A percentile compares a stretch with the other conserved stretches of the same genome.
These are phyloP conservation scores for Monosporascus sp. DNA, from an alignment of 2,329 filamentous ascomycete species.

Conservation along the genomic window DNA sequence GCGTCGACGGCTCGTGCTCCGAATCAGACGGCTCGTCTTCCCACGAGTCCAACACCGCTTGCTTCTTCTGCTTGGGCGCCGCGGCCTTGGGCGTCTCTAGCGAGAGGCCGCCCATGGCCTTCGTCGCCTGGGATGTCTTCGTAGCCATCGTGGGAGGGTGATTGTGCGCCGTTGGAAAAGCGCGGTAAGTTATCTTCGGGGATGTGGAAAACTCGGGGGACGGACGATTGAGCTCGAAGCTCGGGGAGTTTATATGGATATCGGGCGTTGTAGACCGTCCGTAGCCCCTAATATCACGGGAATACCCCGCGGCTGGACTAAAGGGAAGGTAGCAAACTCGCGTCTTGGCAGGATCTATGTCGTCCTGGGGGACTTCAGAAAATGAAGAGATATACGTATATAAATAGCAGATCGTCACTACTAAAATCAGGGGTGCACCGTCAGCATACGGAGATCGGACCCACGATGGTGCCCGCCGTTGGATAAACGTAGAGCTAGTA, in stretches of 20 bases:
- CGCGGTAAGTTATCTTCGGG: not conserved
- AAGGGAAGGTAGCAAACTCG: not conserved
- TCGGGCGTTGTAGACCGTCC: not conserved
- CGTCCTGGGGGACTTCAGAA: not conserved
- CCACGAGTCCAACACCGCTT: conserved; percentile 64
- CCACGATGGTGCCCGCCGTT: not conserved
- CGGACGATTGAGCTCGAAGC: too few species aligned
- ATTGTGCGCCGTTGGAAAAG: not conserved
- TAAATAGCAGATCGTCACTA: not conserved
- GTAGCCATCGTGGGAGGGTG: conserved; percentile 13
- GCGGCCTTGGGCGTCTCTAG: conserved; percentile 21
- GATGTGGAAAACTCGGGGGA: not conserved
- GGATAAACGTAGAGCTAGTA: not conserved
- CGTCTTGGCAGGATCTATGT: not conserved
- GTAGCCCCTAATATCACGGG: too few species aligned
- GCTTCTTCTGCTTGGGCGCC: conserved; percentile 27
- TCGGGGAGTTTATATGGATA: not conserved
- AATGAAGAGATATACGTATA: not conserved
- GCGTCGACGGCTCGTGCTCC: conserved; percentile 28
- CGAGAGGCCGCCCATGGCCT: conserved; percentile 25
- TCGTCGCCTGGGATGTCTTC: conserved; percentile 12
- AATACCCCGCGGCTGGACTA: not conserved
- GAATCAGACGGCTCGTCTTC: conserved; percentile 60
- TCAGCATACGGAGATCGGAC: not conserved
- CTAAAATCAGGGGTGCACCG: not conserved